phyloP scores from a whole-genome alignment of 148 eudicot genomes.

The Suaeda aralocaspica region DNA sequence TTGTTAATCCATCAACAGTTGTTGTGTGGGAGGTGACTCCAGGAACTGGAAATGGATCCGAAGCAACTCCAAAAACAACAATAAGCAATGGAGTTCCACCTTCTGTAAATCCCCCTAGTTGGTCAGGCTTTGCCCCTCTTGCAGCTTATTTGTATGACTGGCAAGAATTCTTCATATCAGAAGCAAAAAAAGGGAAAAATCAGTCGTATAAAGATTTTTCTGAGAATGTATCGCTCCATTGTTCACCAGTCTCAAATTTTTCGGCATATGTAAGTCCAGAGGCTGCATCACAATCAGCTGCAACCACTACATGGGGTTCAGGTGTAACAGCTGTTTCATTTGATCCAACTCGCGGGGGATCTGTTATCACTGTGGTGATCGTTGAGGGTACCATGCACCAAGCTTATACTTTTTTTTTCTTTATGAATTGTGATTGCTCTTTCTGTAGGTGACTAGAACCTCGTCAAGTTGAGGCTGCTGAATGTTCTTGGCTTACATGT shows the following conservation, averaged over 20 bases:
- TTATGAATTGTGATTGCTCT: neutral
- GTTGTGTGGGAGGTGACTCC: constrained; percentile 99
- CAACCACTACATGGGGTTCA: constrained; percentile 99
- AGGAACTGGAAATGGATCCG: constrained; percentile 93
- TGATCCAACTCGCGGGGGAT: constrained; percentile 98
- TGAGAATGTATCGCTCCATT: constrained; percentile 71
- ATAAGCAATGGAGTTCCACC: constrained; percentile 64
- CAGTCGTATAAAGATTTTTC: constrained; percentile 61
- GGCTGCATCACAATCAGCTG: constrained; percentile 90
- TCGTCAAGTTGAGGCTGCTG: neutral
- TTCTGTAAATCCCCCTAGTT: constrained; percentile 75
- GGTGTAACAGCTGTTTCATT: constrained; percentile 99
- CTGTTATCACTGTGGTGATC: constrained; percentile 91
- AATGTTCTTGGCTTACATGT: neutral
- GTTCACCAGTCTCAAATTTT: constrained; percentile 97
- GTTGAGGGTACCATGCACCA: constrained; percentile 68
- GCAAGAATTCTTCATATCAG: constrained; percentile 81
- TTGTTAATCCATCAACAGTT: constrained; percentile 96
- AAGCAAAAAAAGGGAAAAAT: constrained; percentile 80
- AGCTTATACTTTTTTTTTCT: neutral
- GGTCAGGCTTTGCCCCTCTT: constrained; percentile 94
- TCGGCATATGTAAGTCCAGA: constrained; percentile 99
- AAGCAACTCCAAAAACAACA: constrained; percentile 68
- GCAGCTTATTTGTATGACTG: constrained; percentile 86
- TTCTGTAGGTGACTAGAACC: neutral